Conservation (phyloP, 2,329 filamentous ascomycete genomes). For the Mycosphaerelloides madeirae region DNA sequence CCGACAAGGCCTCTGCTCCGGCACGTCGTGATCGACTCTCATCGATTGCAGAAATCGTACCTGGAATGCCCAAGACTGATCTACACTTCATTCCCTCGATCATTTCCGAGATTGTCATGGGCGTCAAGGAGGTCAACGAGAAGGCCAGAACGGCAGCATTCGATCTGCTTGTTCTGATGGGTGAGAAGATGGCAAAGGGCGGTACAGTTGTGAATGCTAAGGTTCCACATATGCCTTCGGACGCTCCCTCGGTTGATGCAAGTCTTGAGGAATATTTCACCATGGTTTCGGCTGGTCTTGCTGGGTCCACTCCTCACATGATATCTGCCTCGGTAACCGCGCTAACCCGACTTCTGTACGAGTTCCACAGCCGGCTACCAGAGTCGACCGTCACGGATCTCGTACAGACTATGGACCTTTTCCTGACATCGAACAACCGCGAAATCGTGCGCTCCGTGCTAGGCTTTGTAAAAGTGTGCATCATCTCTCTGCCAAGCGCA, state of each 20-base stretch:
- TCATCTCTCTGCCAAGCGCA: constrained; percentile 75
- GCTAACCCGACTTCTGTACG: constrained; percentile 85
- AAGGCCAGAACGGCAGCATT: constrained; percentile 86
- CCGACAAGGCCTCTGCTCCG: constrained; percentile 80
- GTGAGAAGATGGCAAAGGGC: constrained; percentile 71
- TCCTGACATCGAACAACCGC: constrained; percentile 91
- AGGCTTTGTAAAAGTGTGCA: constrained; percentile 93
- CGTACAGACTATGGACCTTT: constrained; percentile 91
- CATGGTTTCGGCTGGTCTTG: constrained; percentile 94
- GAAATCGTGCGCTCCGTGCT: constrained; percentile 94
- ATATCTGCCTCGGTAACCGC: constrained; percentile 96
- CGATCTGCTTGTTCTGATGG: constrained; percentile 83
- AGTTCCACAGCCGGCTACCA: constrained; percentile 71
- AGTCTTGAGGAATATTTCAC: constrained; percentile 94
- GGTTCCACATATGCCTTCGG: constrained; percentile 75
- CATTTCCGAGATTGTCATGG: constrained; percentile 89
- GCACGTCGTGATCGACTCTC: constrained; percentile 80
- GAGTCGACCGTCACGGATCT: constrained; percentile 71
- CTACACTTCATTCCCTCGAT: constrained; percentile 92
- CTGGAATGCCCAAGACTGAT: constrained; percentile 68
- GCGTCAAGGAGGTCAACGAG: constrained; percentile 96
- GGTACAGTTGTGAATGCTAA: constrained; percentile 78
- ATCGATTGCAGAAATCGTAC: constrained; percentile 74
- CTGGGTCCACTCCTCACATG: constrained; percentile 91
- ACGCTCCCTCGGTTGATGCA: constrained; percentile 71